phyloP scores from a whole-genome alignment of 169 alveolate genomes.

The Besnoitia besnoiti region DNA sequence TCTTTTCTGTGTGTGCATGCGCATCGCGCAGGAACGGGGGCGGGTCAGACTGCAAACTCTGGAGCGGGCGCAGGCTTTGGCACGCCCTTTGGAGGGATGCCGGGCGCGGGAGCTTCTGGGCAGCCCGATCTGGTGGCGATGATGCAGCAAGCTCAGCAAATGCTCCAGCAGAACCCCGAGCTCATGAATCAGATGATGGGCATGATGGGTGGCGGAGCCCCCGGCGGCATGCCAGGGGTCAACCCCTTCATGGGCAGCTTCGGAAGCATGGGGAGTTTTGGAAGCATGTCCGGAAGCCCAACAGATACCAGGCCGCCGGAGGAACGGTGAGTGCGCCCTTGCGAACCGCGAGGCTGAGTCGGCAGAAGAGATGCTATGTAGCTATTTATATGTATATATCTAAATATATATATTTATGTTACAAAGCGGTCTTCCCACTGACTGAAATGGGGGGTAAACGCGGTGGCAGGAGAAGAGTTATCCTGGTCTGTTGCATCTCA shows the following conservation, averaged over 20 bases:
- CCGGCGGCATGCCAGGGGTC: conserved; percentile 42
- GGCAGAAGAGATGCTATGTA: not conserved
- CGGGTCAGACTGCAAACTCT: not conserved
- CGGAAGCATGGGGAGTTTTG: conserved; percentile 47
- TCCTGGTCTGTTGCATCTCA: too few species aligned
- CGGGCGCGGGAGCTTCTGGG: conserved; percentile 15
- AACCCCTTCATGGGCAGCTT: conserved; percentile 12
- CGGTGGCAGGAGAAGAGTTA: too few species aligned
- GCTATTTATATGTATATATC: too few species aligned
- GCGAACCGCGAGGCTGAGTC: not conserved
- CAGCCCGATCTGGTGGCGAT: not conserved
- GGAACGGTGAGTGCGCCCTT: conserved; percentile 34
- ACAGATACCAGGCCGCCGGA: conserved; percentile 55
- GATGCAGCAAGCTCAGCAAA: conserved; percentile 57
- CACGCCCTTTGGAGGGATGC: not conserved
- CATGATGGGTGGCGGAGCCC: not conserved
- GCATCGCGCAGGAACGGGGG: not conserved
- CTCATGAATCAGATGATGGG: conserved; percentile 53
- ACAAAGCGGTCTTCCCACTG: too few species aligned
- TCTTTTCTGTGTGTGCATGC: not conserved
- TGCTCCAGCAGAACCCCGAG: conserved; percentile 47
- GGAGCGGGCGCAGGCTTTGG: conserved; percentile 13
- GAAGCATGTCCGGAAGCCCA: not conserved
- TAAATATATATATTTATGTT: too few species aligned
- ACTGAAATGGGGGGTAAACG: not conserved